phyloP scores from a whole-genome alignment of 208 protist genomes.

The Acanthamoeba sp. region DNA sequence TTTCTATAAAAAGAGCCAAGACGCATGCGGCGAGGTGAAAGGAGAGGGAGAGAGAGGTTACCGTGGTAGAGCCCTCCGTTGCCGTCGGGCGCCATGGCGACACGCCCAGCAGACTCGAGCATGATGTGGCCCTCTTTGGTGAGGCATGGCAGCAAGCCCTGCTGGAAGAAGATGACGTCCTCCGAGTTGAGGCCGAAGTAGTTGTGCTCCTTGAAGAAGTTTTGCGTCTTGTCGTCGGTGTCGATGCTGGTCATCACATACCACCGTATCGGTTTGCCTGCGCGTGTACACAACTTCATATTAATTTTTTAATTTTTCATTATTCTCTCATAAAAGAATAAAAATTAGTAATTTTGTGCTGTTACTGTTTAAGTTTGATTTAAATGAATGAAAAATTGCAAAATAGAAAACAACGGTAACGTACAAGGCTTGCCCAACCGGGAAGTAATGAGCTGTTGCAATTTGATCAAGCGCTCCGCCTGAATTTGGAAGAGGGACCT shows the following conservation, averaged over 20 bases:
- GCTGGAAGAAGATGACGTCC: conserved; percentile 96
- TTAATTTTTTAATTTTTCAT: no score
- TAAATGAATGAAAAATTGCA: background rate
- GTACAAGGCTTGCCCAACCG: conserved; percentile 34
- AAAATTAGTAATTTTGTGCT: no score
- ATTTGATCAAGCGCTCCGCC: conserved; percentile 93
- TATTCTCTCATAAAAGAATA: no score
- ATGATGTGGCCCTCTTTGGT: conserved; percentile 96
- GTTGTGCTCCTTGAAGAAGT: conserved; percentile 94
- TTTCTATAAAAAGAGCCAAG: no score
- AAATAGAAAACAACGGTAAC: background rate
- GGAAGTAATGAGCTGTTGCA: conserved; percentile 91
- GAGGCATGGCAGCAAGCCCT: conserved; percentile 94
- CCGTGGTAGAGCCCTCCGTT: conserved; percentile 97
- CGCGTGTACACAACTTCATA: no score
- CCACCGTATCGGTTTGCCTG: conserved; percentile 83
- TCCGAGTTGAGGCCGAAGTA: conserved; percentile 95
- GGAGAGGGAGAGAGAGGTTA: no score
- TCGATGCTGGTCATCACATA: conserved; percentile 98
- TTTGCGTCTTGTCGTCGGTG: conserved; percentile 93
- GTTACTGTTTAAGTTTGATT: no score
- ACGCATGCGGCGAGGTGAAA: no score
- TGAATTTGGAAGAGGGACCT: conserved; percentile 98
- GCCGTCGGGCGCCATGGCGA: conserved; percentile 96
- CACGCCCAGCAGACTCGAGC: conserved; percentile 86